These are phyloP conservation scores for Chaetomiaceae sp. DNA, from an alignment of 2,329 filamentous ascomycete species.

Conservation along the genomic window DNA sequence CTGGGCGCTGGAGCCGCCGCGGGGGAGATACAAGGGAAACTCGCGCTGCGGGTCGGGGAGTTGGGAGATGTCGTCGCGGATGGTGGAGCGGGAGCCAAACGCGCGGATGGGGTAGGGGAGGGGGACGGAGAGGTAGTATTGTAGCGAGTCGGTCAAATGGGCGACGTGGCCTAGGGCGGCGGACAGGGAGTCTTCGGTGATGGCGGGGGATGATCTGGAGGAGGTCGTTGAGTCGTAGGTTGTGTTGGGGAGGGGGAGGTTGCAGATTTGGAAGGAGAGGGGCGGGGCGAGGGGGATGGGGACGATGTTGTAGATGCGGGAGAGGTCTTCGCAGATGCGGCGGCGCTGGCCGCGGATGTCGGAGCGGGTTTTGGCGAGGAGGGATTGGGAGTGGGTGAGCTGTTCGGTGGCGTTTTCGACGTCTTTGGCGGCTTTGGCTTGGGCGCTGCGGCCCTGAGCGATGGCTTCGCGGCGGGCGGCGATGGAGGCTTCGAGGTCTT, in stretches of 20 bases:
- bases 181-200: slow-evolving; percentile 64
- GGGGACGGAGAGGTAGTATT: slow-evolving; percentile 74
- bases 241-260: slow-evolving; percentile 74
- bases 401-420: slow-evolving; percentile 58
- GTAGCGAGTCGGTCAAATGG: slow-evolving; percentile 68
- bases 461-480: slow-evolving; percentile 64
- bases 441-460: slow-evolving; percentile 53
- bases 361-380: slow-evolving; percentile 60
- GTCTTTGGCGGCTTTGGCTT: slow-evolving; percentile 55
- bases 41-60: slow-evolving; percentile 55
- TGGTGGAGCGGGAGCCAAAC: slow-evolving; percentile 68
- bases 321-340: slow-evolving; percentile 80
- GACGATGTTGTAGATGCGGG: slow-evolving; percentile 74
- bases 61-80: slow-evolving; percentile 69
- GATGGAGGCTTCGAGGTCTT: slow-evolving; percentile 65
- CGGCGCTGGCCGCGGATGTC: slow-evolving; percentile 80
- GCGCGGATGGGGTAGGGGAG: slow-evolving; percentile 76
- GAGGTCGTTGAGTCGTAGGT: slow-evolving; percentile 55
- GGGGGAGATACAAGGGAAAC: slow-evolving; percentile 72
- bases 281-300: slow-evolving; percentile 54
- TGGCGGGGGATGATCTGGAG: slow-evolving; percentile 28
- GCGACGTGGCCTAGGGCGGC: slow-evolving; percentile 79
- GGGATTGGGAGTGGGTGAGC: slow-evolving; percentile 50
- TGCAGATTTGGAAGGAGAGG: slow-evolving; percentile 79
- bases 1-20: slow-evolving; percentile 61